A percentile compares a stretch with the other conserved stretches of the same genome.
Evolutionary conservation across 306 rosid species (phyloP).

Genomic region (Cucurbita ficifolia): DNA sequence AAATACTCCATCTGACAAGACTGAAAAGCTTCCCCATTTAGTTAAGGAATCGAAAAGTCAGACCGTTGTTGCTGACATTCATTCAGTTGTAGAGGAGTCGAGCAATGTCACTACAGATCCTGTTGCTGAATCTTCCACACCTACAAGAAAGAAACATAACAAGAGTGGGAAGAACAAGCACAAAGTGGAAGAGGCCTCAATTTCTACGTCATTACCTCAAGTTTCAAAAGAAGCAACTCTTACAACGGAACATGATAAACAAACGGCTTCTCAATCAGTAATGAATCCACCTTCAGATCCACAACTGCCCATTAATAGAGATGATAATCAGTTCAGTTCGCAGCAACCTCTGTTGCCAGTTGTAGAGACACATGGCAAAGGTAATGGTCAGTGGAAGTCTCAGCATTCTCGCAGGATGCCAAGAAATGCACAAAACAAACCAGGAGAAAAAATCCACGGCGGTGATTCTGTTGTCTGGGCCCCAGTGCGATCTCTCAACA

Average conservation of each 20-base stretch:
- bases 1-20: constrained; percentile 26
- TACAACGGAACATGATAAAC: constrained; percentile 34
- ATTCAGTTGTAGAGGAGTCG: constrained; percentile 27
- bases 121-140: constrained; percentile 26
- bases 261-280: constrained; percentile 30
- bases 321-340: constrained; percentile 29
- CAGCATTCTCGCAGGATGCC: constrained; percentile 56
- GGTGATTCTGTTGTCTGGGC: constrained; percentile 81
- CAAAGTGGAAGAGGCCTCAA: constrained; percentile 33
- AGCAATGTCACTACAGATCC: constrained; percentile 21
- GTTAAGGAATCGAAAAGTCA: constrained; percentile 22
- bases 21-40: constrained; percentile 20
- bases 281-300: constrained; percentile 36
- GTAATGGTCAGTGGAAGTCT: constrained; percentile 55
- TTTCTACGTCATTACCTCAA: constrained; percentile 16
- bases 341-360: constrained; percentile 24
- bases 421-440: constrained; percentile 51
- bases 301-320: constrained; percentile 24
- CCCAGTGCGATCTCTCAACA: constrained; percentile 64
- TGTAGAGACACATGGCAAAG: constrained; percentile 50
- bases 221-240: constrained; percentile 28
- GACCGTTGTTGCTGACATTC: constrained; percentile 17
- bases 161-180: constrained; percentile 54
- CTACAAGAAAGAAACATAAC: constrained; percentile 49
- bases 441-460: constrained; percentile 42